These are phyloP conservation scores for Rugonectria rugulosa DNA, from an alignment of 2,329 filamentous ascomycete species.

Conservation along the genomic window DNA sequence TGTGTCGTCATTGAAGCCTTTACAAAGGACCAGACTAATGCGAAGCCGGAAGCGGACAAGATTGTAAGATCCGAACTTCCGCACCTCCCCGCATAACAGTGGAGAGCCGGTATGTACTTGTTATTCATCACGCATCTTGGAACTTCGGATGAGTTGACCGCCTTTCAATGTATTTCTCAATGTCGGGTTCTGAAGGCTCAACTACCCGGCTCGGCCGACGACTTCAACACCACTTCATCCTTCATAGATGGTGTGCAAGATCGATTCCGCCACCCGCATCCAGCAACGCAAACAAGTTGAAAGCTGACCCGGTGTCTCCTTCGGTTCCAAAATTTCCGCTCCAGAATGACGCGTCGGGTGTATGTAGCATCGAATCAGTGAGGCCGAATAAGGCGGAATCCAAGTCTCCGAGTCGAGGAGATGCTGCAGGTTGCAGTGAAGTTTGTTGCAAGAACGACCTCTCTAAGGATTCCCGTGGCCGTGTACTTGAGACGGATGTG, in stretches of 20 bases:
- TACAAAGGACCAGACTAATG: neutral
- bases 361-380: constrained; percentile 48
- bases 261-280: constrained; percentile 62
- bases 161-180: neutral
- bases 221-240: neutral
- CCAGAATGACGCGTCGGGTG: constrained; percentile 52
- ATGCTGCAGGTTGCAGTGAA: constrained; percentile 36
- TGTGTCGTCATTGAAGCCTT: neutral
- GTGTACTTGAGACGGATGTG: constrained; percentile 23
- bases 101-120: constrained; percentile 1
- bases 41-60: neutral
- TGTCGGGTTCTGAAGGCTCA: neutral
- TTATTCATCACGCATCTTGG: constrained; percentile 9
- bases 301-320: constrained; percentile 51
- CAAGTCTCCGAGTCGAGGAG: constrained; percentile 45
- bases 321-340: constrained; percentile 48
- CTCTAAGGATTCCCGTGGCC: constrained; percentile 37
- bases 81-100: neutral
- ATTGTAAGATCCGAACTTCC: constrained; percentile 14
- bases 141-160: neutral
- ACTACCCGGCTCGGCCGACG: neutral
- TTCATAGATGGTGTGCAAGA: constrained; percentile 50
- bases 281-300: constrained; percentile 61
- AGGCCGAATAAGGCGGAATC: constrained; percentile 50
- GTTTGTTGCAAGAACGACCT: constrained; percentile 40